Evolutionary conservation across 2,329 filamentous ascomycete species (phyloP).

Genomic region (Metarhizium guizhouense): DNA sequence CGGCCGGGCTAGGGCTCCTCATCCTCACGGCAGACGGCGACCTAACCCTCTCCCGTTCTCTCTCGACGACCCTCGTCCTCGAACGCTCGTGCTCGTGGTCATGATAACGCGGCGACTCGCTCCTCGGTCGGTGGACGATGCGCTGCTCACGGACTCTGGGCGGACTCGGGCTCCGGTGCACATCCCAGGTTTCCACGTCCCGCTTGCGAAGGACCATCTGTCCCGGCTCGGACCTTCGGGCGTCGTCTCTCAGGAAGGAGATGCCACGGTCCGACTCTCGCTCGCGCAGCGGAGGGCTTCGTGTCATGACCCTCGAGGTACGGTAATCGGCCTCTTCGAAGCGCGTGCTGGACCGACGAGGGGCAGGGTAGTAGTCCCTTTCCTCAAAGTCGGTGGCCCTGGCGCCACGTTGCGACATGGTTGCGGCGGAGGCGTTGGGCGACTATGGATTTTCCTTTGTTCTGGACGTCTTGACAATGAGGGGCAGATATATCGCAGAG

Average conservation of each 20-base stretch:
- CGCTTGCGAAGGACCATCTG: slow-evolving; percentile 45
- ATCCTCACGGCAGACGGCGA: slow-evolving; percentile 26
- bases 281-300: slow-evolving; percentile 28
- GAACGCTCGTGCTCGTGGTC: slow-evolving; percentile 25
- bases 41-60: slow-evolving; percentile 29
- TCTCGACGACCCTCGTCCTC: slow-evolving; percentile 28
- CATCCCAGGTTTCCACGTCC: slow-evolving; percentile 46
- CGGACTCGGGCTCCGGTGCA: slow-evolving; percentile 36
- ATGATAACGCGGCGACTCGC: slow-evolving; percentile 27
- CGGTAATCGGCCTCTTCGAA: slow-evolving; percentile 16
- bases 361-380: slow-evolving; percentile 32
- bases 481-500: not conserved
- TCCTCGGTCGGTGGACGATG: slow-evolving; percentile 33
- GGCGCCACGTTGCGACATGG: slow-evolving; percentile 11
- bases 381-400: slow-evolving; percentile 34
- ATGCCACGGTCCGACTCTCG: slow-evolving; percentile 36
- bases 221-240: slow-evolving; percentile 37
- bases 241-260: slow-evolving; percentile 43
- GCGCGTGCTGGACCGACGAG: slow-evolving; percentile 23
- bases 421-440: not conserved
- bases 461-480: not conserved
- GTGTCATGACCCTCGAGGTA: slow-evolving; percentile 13
- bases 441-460: not conserved
- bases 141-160: slow-evolving; percentile 33
- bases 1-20: slow-evolving; percentile 17